These are phyloP conservation scores for Aegilops tauschii DNA, from an alignment of 176 grass and related monocot genomes.

Conservation along the genomic window DNA sequence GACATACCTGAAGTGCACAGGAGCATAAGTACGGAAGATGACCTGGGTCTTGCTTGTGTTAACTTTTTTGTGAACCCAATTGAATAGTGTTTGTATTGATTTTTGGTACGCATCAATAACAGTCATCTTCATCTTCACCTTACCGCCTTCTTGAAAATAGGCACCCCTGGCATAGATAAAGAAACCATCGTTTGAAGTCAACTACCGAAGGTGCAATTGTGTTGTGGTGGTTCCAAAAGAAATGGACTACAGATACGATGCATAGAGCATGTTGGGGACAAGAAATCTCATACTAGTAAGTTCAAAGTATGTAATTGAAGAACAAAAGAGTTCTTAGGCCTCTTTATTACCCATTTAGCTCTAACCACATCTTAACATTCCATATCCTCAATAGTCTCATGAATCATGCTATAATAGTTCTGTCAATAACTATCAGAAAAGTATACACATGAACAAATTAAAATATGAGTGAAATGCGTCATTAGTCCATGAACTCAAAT, in stretches of 20 bases:
- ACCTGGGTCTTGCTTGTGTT: conserved; percentile 75
- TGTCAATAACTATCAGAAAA: background rate
- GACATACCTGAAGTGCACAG: conserved; percentile 93
- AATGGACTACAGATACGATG: background rate
- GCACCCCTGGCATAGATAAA: conserved; percentile 49
- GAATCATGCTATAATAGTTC: background rate
- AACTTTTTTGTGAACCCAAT: conserved; percentile 76
- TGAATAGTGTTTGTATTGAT: conserved; percentile 66
- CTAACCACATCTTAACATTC: background rate
- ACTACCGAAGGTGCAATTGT: conserved; percentile 14
- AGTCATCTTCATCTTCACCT: conserved; percentile 88
- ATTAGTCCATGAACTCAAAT: too few relatives aligned
- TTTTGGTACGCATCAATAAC: conserved; percentile 59
- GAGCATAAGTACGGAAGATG: conserved; percentile 90
- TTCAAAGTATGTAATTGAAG: background rate
- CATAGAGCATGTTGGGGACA: background rate
- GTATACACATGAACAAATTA: background rate
- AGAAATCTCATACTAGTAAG: background rate
- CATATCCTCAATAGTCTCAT: background rate
- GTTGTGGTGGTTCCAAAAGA: background rate
- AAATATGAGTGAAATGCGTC: background rate
- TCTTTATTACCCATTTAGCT: background rate
- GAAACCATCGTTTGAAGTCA: background rate
- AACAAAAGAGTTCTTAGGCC: background rate
- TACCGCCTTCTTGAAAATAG: conserved; percentile 77